These are phyloP conservation scores for Solanum acaule DNA, from an alignment of 257 asterid genomes.

Conservation along the genomic window DNA sequence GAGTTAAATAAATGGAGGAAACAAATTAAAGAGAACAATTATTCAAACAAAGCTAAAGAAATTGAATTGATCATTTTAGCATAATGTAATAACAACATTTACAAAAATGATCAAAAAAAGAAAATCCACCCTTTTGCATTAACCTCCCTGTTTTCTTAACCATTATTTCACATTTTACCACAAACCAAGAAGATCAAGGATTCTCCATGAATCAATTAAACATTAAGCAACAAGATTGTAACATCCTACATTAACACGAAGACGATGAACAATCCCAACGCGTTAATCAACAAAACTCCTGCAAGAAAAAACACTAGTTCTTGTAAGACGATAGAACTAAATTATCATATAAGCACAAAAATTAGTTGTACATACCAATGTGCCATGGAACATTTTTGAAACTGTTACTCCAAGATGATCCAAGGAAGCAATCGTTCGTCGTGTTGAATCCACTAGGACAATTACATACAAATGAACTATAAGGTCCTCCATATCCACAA, in stretches of 20 bases:
- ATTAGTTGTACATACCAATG: conserved; percentile 11
- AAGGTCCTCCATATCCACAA: conserved; percentile 47
- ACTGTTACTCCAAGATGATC: conserved; percentile 38
- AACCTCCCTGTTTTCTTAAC: not conserved
- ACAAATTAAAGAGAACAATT: not conserved
- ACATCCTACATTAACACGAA: conserved; percentile 24
- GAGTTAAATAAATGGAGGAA: not conserved
- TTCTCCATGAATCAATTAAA: conserved; percentile 5
- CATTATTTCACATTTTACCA: not conserved
- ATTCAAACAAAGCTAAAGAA: not conserved
- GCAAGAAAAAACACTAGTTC: conserved; percentile 7
- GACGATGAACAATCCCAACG: conserved; percentile 21
- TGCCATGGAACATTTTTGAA: conserved; percentile 25
- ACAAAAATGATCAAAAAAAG: not conserved
- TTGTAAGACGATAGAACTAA: not conserved
- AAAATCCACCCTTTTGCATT: conserved; percentile 6
- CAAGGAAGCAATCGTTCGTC: conserved; percentile 47
- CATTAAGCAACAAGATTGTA: conserved; percentile 2
- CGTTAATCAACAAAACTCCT: conserved; percentile 27
- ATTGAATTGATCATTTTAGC: not conserved
- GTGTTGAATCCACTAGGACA: conserved; percentile 71
- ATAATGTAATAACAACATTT: not conserved
- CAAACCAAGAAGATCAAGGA: not conserved
- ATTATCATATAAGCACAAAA: not conserved
- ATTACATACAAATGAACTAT: conserved; percentile 43